phyloP scores from a whole-genome alignment of 2,329 filamentous ascomycete genomes.

The Zymoseptoria tritici region DNA sequence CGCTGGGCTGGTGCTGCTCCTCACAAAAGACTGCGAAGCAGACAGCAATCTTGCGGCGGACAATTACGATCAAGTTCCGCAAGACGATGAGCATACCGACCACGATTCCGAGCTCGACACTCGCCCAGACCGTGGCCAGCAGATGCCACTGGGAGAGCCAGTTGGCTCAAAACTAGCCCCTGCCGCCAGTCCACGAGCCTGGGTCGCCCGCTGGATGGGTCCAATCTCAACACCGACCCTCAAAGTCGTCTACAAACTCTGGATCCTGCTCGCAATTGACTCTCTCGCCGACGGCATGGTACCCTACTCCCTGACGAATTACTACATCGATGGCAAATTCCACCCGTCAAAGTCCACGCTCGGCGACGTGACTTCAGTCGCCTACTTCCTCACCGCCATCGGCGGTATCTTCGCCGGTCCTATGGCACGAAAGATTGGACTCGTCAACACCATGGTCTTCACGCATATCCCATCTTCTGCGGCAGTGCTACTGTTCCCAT shows the following conservation, averaged over 20 bases:
- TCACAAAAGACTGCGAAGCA: constrained; percentile 48
- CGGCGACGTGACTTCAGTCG: constrained; percentile 47
- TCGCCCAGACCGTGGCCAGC: background rate
- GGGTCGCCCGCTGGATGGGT: constrained; percentile 35
- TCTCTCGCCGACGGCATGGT: constrained; percentile 61
- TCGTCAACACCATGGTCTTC: constrained; percentile 61
- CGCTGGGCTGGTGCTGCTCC: constrained; percentile 37
- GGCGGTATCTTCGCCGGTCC: constrained; percentile 49
- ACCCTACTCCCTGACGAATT: constrained; percentile 45
- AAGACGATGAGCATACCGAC: constrained; percentile 21
- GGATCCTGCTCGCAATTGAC: constrained; percentile 61
- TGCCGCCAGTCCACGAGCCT: background rate
- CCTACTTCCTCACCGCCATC: constrained; percentile 36
- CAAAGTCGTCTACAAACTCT: constrained; percentile 52
- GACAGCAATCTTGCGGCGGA: constrained; percentile 20
- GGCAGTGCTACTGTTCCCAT: constrained; percentile 53
- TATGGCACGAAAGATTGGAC: constrained; percentile 56
- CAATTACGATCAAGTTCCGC: constrained; percentile 23
- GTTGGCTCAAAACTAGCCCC: background rate
- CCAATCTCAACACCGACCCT: constrained; percentile 52
- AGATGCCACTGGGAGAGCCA: background rate
- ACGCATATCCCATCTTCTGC: constrained; percentile 51
- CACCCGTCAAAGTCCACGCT: constrained; percentile 45
- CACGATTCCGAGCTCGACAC: constrained; percentile 15
- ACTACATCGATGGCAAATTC: constrained; percentile 52